Conservation (phyloP, 2,329 filamentous ascomycete genomes). For the Fusarium citri region DNA sequence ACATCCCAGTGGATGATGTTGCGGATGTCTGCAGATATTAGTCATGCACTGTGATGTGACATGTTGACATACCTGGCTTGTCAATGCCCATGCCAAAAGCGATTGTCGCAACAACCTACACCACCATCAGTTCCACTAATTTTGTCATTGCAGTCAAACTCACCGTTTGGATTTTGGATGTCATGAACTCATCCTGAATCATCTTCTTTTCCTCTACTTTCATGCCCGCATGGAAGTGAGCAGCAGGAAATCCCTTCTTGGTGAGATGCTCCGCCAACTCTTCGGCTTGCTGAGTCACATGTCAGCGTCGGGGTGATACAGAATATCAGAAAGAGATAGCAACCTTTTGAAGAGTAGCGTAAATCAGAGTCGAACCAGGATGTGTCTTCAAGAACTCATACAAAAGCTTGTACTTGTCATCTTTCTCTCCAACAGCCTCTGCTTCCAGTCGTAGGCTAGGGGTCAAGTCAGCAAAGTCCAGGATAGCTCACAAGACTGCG, state of each 20-base stretch:
- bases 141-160: neutral
- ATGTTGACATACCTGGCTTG: constrained; percentile 52
- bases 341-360: constrained; percentile 67
- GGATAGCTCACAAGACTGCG: rapidly evolving
- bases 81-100: constrained; percentile 72
- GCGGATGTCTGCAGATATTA: constrained; percentile 57
- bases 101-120: constrained; percentile 60
- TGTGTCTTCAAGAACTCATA: constrained; percentile 62
- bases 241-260: constrained; percentile 54
- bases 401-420: constrained; percentile 59
- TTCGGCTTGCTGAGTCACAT: constrained; percentile 56
- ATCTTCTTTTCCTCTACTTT: constrained; percentile 56
- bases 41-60: neutral
- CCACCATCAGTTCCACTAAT: neutral
- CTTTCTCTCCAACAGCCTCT: constrained; percentile 54
- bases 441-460: constrained; percentile 64
- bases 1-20: constrained; percentile 66
- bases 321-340: neutral
- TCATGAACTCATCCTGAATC: constrained; percentile 66
- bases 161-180: constrained; percentile 53
- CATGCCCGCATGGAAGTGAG: constrained; percentile 64
- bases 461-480: neutral
- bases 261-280: constrained; percentile 54
- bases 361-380: constrained; percentile 68
- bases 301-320: constrained; percentile 5